Evolutionary conservation across 140 eudicot genomes (phyloP), one percentile per base, ranked within the genome.

Genomic region (Erigeron philadelphicus): DNA sequence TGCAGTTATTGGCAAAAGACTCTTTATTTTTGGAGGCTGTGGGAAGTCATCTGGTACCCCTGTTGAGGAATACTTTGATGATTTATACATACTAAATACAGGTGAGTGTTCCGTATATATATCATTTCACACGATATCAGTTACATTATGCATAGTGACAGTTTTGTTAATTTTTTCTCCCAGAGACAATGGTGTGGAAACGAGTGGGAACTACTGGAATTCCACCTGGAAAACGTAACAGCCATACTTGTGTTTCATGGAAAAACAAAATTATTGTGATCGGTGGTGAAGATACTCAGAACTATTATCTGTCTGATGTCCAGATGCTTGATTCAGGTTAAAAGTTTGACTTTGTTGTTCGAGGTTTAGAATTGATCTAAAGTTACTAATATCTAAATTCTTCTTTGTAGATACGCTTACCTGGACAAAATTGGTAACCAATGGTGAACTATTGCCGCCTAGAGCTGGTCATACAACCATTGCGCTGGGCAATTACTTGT

Each of bases 221-320:
- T 64, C 99, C 95, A 35, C 99, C 99, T 54, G 81, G 90, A 42
- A 90, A 90, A 73, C 88, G 99, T 52, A 93, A 84, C 53, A 89
- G 97, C 65, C 99, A 93, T 75, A 86, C 96, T 35, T 93, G 99
- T 81, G 87, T 94, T 12, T 87, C 99, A 65, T 93, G 96, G 96
- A 82, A 77, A 76, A 89, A 93, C 83, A 93, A 87, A 79, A 81
- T 93, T 45, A 85, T 93, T 66, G 90, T 93, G 60, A 87, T 93
- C 63, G 99, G 99, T 46, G 99, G 99, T 8, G 97, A 93, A 87
- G 99, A 93, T 71, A 75, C 82, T 2, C 78, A 76, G 54, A 83
- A 87, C 73, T 93, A 83, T 67, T 93, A 93, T 71, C 78, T 89
- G 50, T 87, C 95, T 70, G 99, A 93, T 80, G 95, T 93, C 66